A percentile compares a stretch with the other conserved stretches of the same genome.
Conservation (phyloP, 2,329 filamentous ascomycete species). For the Ambrosiella cleistominuta region DNA sequence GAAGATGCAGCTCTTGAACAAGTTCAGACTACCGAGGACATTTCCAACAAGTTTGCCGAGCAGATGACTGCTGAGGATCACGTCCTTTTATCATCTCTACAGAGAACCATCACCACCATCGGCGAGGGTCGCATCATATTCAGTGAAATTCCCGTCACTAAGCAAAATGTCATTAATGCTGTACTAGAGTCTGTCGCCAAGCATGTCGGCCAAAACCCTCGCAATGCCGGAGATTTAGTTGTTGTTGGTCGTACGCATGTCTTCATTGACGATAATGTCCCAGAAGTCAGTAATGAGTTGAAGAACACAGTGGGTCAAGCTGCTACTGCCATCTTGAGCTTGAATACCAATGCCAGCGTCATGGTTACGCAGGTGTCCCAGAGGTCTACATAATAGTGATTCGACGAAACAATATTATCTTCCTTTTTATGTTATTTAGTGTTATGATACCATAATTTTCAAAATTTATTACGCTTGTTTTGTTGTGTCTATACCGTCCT, state of each 20-base stretch:
- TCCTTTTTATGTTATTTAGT: too few species aligned
- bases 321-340: conserved; percentile 2
- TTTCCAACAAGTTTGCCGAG: neutral
- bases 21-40: neutral
- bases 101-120: conserved; percentile 5
- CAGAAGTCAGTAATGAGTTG: conserved; percentile 8
- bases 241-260: conserved; percentile 8
- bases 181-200: neutral
- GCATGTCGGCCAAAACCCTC: conserved; percentile 8
- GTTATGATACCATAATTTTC: too few species aligned
- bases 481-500: too few species aligned
- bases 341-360: conserved; percentile 6
- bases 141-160: conserved; percentile 7
- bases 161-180: neutral
- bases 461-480: too few species aligned
- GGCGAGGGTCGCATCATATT: conserved; percentile 4
- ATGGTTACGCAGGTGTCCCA: conserved; percentile 8
- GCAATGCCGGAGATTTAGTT: conserved; percentile 10
- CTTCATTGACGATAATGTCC: conserved; percentile 2
- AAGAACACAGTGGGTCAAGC: conserved; percentile 9
- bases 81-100: conserved; percentile 6
- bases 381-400: neutral
- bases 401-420: too few species aligned
- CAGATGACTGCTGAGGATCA: conserved; percentile 9
- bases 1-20: conserved; percentile 12